Conservation (phyloP, 768 basidiomycete genomes). For the Collybiopsis luxurians region DNA sequence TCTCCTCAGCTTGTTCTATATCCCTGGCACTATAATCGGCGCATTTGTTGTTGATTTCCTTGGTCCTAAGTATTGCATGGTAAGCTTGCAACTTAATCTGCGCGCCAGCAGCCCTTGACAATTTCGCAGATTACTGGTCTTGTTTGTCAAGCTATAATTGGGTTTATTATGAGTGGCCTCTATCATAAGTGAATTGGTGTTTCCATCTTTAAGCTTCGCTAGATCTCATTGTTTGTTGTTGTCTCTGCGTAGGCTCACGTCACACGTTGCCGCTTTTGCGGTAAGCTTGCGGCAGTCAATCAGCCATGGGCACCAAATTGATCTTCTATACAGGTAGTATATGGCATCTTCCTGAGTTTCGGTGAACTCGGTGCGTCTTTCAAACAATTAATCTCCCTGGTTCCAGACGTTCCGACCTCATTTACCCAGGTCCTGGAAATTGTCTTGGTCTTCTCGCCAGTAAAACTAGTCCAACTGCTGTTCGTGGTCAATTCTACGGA, state of each 20-base stretch:
- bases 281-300: no score
- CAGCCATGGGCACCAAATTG: no score
- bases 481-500: slow-evolving; percentile 86
- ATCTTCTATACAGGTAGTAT: slow-evolving; percentile 54
- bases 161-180: slow-evolving; percentile 88
- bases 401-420: background rate
- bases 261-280: slow-evolving; percentile 72
- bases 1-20: slow-evolving; percentile 52
- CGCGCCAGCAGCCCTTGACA: background rate
- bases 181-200: slow-evolving; percentile 48
- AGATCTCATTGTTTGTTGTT: background rate
- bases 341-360: slow-evolving; percentile 87
- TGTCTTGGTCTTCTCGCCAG: slow-evolving; percentile 81
- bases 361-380: slow-evolving; percentile 70
- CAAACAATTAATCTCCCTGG: background rate
- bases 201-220: background rate
- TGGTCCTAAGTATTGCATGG: slow-evolving; percentile 77
- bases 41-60: slow-evolving; percentile 75
- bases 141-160: slow-evolving; percentile 64
- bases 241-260: slow-evolving; percentile 40
- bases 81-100: slow-evolving; percentile 20
- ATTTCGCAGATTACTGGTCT: slow-evolving; percentile 60
- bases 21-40: slow-evolving; percentile 69
- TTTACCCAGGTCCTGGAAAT: slow-evolving; percentile 68
- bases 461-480: slow-evolving; percentile 82